Evolutionary conservation across 192 early-diverging fungal species (phyloP), one percentile per base, ranked within the genome.

Genomic region (Phlyctochytrium arcticum): DNA sequence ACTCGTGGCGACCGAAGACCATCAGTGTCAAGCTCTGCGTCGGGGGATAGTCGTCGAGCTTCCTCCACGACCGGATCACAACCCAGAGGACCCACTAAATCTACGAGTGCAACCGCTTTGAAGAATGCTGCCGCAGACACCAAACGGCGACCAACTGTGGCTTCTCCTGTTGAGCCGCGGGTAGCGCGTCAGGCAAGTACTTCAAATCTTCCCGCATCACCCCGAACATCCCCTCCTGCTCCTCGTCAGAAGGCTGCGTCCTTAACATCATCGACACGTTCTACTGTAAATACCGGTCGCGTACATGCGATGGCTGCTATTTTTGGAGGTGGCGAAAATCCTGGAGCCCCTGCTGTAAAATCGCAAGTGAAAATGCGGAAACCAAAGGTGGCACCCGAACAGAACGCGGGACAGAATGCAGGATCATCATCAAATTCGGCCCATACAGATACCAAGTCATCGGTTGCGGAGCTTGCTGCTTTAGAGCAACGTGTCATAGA

Each of bases 221-320:
- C n/a, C n/a, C n/a, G n/a, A 3, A 23, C 26, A 26, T 51, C 26
- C 24, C 15, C 50, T 29, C 5, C 50, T 29, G 23, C 24, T 53
- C 24, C 50, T 30, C 15, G 50, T 8, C 50, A 27, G 15, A 53
- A 15, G 50, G 17, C 29, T 17, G 17, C 50, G 19, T 30, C 60
- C 7, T 47, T 47, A 26, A 24, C 60, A 4, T 62, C 42, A 7
- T 17, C n/a, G 3, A 64, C 19, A 29, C 46, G 42, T 21, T 24
- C 49, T 9, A 54, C n/a, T 21, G 62, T 27, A n/a, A 35, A 46
- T 5, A 48, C 4, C 3, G 50, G 50, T 42, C 62, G 62, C n/a
- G 62, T 64, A 17, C 62, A 64, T 23, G 48, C 39, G 33, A 64
- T 64, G 26, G 62, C 62, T 6, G 62, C 62, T 10, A 34, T 64